Base-by-base conservation (phyloP, 228 moss, liverwort and hornwort genomes). In the Sphagnum magellanicum region DNA sequence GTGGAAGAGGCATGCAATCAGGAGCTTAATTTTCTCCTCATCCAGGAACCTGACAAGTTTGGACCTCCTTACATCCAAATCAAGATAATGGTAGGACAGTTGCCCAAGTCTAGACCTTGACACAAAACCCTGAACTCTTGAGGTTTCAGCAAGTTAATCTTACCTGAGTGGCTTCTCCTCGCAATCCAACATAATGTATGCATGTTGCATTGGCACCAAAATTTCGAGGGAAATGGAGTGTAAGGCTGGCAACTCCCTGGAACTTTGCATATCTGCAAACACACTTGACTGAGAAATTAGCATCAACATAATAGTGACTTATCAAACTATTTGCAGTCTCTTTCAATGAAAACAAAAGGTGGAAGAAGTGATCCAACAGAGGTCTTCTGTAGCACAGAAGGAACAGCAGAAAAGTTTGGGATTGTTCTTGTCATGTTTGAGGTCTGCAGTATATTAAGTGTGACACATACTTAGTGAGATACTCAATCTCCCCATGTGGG, bases 241-340 rank as follows among this genome's bases (percentile, higher is more conserved):
- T 92, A 50, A 98, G 75, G 76, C 76, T 98, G 48, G 97, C 91
- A 68, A 98, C 97, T 70, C 97, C 97, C 72, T 98, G 91, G 63
- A 98, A 98, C 59, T 90, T 89, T 5, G 97, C 84, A 70, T 87
- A 92, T 73, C 92, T 55, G 55, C 55, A 55, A 55, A 12, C 55
- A 55, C 55, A 8, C 8, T 55, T 12, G 9, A 55, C 8, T 55
- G 9, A 55, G 55, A 55, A 55, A 55, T 12, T 12, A 55, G 12
- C 55, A 4, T 12, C 9, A 55, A 8, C 55, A 55, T 55, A 55
- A 8, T 12, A 55, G 55, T 55, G 55, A 32, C 55, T 8, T 55
- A 8, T 55, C 4, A 8, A 55, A 8, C 4, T 55, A 8, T 55
- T 12, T 55, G 55, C 8, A 55, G 32, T 32, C 32, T 32, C 32